Conservation (phyloP, 1,139 yeast genomes). For the Arxiozyma telluris region DNA sequence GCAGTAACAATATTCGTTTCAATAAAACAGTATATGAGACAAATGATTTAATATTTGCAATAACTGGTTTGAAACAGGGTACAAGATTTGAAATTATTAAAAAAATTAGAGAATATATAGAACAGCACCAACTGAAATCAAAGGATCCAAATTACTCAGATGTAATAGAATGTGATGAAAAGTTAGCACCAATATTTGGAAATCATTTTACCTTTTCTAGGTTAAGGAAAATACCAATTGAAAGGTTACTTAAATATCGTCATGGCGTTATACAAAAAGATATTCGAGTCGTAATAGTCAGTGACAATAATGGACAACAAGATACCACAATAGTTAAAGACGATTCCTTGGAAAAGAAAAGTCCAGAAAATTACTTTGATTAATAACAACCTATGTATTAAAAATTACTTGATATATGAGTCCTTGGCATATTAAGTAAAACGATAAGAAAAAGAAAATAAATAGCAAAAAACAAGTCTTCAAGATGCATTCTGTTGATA, state of each 20-base stretch:
- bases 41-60: slow-evolving; percentile 17
- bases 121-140: slow-evolving; percentile 42
- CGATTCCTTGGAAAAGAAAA: background rate
- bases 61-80: slow-evolving; percentile 37
- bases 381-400: no score
- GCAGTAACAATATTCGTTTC: slow-evolving; percentile 1
- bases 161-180: slow-evolving; percentile 60
- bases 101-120: slow-evolving; percentile 63
- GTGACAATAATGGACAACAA: background rate
- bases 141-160: slow-evolving; percentile 58
- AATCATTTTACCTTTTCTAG: slow-evolving; percentile 19
- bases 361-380: no score
- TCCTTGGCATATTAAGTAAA: no score
- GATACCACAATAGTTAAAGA: background rate
- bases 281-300: background rate
- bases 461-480: no score
- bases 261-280: background rate
- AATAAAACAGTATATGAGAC: background rate
- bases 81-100: slow-evolving; percentile 65
- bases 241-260: background rate
- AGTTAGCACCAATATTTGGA: slow-evolving; percentile 50
- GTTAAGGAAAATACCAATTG: background rate
- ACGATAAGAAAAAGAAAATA: no score
- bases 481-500: no score
- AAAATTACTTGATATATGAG: no score